A percentile compares a stretch with the other conserved stretches of the same genome.
Evolutionary conservation across 2,329 filamentous ascomycete species (phyloP).

Genomic region (Colletotrichum coccodes): DNA sequence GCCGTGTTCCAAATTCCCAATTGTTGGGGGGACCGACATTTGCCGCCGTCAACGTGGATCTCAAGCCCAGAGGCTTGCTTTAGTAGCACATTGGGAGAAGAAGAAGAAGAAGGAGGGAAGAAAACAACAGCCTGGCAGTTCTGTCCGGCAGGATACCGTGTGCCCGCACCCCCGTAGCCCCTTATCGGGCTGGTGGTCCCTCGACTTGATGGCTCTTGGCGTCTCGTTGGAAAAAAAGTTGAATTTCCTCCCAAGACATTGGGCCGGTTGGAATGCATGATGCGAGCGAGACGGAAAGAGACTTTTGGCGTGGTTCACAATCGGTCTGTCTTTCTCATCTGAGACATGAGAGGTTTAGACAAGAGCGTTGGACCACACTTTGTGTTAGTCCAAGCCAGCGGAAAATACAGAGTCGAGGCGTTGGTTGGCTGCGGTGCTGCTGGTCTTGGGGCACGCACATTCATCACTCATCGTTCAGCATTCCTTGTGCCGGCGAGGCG

Average conservation of each 20-base stretch:
- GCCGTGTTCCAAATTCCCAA: slow-evolving; percentile 25
- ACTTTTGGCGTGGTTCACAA: slow-evolving; percentile 20
- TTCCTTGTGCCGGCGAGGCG: slow-evolving; percentile 6
- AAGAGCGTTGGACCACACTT: slow-evolving; percentile 10
- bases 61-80: neutral
- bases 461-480: slow-evolving; percentile 17
- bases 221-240: neutral
- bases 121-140: slow-evolving; percentile 1
- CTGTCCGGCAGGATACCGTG: neutral
- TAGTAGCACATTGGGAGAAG: neutral
- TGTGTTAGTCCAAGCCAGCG: neutral
- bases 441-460: neutral
- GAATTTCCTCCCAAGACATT: slow-evolving; percentile 2
- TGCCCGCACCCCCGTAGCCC: neutral
- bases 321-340: neutral
- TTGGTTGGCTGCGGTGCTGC: neutral
- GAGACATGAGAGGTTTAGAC: slow-evolving; percentile 22
- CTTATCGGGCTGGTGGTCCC: slow-evolving; percentile 11
- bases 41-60: slow-evolving; percentile 17
- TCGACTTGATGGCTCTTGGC: neutral
- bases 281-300: slow-evolving; percentile 6
- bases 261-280: slow-evolving; percentile 13
- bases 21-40: slow-evolving; percentile 31
- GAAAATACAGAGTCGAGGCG: neutral
- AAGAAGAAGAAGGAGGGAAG: neutral